These are phyloP conservation scores for Serendipita sp. DNA, from an alignment of 768 basidiomycete species.

Conservation along the genomic window DNA sequence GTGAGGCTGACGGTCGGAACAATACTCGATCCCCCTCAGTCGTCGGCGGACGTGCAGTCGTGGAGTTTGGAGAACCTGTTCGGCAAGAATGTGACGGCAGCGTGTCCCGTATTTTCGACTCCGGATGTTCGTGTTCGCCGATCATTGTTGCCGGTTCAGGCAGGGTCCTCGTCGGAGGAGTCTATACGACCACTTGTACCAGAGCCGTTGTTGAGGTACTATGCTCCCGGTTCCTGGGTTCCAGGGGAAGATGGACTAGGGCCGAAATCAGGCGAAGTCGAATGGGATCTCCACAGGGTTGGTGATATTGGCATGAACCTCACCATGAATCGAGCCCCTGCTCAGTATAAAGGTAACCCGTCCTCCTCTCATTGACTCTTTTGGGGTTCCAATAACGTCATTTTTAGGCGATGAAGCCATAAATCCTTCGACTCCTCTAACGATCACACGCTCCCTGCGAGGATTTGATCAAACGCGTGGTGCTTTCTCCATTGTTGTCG, in stretches of 20 bases:
- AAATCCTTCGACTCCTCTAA: constrained; percentile 28
- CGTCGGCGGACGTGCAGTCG: constrained; percentile 13
- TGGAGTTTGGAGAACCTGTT: not conserved
- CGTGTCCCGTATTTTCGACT: not conserved
- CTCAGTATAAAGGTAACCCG: too few species aligned
- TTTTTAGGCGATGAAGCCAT: too few species aligned
- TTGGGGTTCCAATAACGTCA: too few species aligned
- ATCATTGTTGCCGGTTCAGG: not conserved
- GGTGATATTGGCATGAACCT: not conserved
- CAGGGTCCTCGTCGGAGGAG: not conserved
- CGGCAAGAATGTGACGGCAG: not conserved
- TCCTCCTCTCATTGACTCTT: too few species aligned
- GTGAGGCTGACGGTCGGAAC: constrained; percentile 56
- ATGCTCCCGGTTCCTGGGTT: not conserved
- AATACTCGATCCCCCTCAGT: constrained; percentile 55
- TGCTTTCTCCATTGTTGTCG: constrained; percentile 47
- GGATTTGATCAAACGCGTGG: constrained; percentile 68
- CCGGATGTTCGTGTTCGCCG: not conserved
- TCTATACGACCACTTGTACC: not conserved
- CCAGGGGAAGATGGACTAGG: not conserved
- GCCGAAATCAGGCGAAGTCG: not conserved
- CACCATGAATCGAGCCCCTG: not conserved
- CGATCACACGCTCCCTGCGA: constrained; percentile 51
- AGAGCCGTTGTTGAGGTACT: not conserved
- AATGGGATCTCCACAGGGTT: not conserved